Conservation (phyloP, 1,284 basidiomycete species). For the Gomphus sp. region DNA sequence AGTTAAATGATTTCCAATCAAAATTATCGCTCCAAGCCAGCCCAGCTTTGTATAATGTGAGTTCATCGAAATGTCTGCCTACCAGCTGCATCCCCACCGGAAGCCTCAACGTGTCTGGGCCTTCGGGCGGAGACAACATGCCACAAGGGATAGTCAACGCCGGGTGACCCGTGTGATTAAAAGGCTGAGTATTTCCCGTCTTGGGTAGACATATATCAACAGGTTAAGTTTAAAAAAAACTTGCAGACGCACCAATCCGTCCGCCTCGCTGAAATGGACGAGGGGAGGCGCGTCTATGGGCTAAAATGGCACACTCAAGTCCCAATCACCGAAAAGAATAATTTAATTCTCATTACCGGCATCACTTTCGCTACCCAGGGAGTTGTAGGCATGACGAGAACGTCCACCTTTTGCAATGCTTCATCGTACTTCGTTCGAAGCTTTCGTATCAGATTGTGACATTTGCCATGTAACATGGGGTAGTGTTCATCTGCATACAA, state of each 20-base stretch:
- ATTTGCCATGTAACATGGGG: conserved; percentile 25
- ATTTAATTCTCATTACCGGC: neutral
- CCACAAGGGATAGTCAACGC: conserved; percentile 26
- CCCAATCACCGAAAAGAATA: neutral
- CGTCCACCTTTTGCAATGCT: conserved; percentile 28
- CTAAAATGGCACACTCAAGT: neutral
- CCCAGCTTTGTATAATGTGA: conserved; percentile 24
- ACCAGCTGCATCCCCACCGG: conserved; percentile 30
- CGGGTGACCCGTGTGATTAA: conserved; percentile 24
- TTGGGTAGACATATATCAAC: neutral
- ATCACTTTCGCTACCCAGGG: conserved; percentile 16
- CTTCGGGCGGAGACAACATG: conserved; percentile 21
- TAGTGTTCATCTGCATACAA: conserved; percentile 22
- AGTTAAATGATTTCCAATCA: conserved; percentile 20
- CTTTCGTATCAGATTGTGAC: conserved; percentile 32
- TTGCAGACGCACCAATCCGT: neutral
- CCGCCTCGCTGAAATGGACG: neutral
- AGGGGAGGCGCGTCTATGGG: neutral
- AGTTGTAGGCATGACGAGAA: conserved; percentile 37
- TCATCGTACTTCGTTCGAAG: conserved; percentile 31
- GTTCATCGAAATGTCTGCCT: conserved; percentile 22
- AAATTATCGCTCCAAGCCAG: conserved; percentile 24
- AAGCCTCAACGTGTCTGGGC: conserved; percentile 19
- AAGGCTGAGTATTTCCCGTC: conserved; percentile 9
- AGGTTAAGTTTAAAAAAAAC: neutral